Evolutionary conservation across 2,329 filamentous ascomycete genomes (phyloP).

Genomic region (Lasiodiplodia gonubiensis): DNA sequence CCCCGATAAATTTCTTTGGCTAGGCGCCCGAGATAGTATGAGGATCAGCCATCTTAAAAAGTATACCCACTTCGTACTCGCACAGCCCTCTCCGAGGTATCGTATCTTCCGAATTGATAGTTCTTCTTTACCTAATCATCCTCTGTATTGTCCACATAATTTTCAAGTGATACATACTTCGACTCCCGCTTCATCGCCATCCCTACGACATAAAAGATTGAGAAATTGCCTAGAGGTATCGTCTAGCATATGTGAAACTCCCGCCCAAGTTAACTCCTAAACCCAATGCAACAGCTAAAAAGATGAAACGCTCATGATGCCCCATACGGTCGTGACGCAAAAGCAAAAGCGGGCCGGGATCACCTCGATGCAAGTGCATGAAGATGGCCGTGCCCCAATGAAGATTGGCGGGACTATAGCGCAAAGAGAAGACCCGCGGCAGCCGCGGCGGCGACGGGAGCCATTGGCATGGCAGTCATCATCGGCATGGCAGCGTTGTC

Average conservation of each 20-base stretch:
- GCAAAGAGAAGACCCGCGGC: constrained; percentile 28
- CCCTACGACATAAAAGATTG: neutral
- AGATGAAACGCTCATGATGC: constrained; percentile 13
- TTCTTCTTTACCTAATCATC: neutral
- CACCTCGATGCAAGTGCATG: neutral
- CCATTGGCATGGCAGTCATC: constrained; percentile 30
- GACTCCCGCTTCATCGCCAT: neutral
- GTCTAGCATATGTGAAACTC: constrained; percentile 19
- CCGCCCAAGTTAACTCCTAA: constrained; percentile 6
- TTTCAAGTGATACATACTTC: neutral
- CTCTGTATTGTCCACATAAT: neutral
- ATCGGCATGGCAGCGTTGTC: constrained; percentile 28
- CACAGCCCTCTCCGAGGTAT: neutral
- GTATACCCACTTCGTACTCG: neutral
- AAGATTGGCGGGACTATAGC: constrained; percentile 8
- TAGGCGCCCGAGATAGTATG: neutral
- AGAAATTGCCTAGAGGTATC: constrained; percentile 7
- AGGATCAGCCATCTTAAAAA: neutral
- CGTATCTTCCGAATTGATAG: too few species aligned
- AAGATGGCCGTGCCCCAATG: neutral
- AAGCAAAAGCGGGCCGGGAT: neutral
- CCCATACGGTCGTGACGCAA: constrained; percentile 16
- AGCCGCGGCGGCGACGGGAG: constrained; percentile 20
- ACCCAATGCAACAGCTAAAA: neutral
- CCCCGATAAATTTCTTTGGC: neutral